These are phyloP conservation scores for Pseudocercospora pini-densiflorae DNA, from an alignment of 2,329 filamentous ascomycete genomes.

Conservation along the genomic window DNA sequence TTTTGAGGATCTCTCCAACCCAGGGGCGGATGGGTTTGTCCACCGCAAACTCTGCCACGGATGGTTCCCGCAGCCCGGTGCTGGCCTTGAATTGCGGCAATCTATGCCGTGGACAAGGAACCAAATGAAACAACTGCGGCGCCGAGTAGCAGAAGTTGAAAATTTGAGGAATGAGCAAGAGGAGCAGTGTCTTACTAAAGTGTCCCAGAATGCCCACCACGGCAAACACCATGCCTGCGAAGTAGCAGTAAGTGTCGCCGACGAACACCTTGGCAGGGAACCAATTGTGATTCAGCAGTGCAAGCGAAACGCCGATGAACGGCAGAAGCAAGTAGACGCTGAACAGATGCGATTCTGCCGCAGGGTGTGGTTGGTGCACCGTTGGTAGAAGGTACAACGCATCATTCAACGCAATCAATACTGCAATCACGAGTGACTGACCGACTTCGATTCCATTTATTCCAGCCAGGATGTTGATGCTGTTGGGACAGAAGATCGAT, in stretches of 20 bases:
- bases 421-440: slow-evolving; percentile 88
- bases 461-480: slow-evolving; percentile 99
- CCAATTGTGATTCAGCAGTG: slow-evolving; percentile 90
- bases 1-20: slow-evolving; percentile 66
- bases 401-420: slow-evolving; percentile 85
- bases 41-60: slow-evolving; percentile 69
- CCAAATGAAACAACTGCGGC: slow-evolving; percentile 86
- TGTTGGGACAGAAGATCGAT: slow-evolving; percentile 97
- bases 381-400: slow-evolving; percentile 73
- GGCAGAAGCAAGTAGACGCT: slow-evolving; percentile 93
- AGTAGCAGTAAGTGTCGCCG: slow-evolving; percentile 99
- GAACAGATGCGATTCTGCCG: slow-evolving; percentile 94
- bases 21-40: slow-evolving; percentile 69
- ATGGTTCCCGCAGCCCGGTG: slow-evolving; percentile 84
- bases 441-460: slow-evolving; percentile 98
- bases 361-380: slow-evolving; percentile 80
- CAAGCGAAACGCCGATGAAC: slow-evolving; percentile 89
- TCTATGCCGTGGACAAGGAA: slow-evolving; percentile 92
- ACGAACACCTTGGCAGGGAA: slow-evolving; percentile 95
- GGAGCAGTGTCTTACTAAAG: slow-evolving; percentile 94
- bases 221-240: slow-evolving; percentile 98
- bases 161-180: slow-evolving; percentile 90
- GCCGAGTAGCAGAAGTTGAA: slow-evolving; percentile 96
- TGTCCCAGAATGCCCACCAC: slow-evolving; percentile 96
- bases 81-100: slow-evolving; percentile 86